These are phyloP conservation scores for Claviceps fusiformis DNA, from an alignment of 2,329 filamentous ascomycete genomes.

Conservation along the genomic window DNA sequence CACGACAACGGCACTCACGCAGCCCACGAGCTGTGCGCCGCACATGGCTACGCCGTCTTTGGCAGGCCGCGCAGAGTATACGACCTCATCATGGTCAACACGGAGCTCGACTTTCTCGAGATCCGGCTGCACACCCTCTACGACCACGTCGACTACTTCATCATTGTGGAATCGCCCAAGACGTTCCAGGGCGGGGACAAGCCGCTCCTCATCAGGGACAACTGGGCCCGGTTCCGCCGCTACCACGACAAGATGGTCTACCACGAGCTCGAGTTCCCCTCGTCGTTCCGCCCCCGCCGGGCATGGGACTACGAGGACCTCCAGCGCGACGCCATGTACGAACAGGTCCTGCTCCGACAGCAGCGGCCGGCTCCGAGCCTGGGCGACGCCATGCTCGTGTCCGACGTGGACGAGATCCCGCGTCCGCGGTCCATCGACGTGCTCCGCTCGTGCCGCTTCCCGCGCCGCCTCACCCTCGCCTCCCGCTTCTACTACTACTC, in stretches of 20 bases:
- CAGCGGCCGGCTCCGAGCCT: conserved; percentile 25
- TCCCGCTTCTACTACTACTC: conserved; percentile 44
- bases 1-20: too few species aligned
- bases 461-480: conserved; percentile 36
- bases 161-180: conserved; percentile 44
- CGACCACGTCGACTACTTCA: conserved; percentile 48
- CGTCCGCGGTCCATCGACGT: conserved; percentile 34
- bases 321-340: conserved; percentile 42
- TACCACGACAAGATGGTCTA: conserved; percentile 50
- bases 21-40: conserved; percentile 15
- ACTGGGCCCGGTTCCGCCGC: conserved; percentile 34
- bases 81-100: conserved; percentile 49
- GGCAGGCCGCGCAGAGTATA: conserved; percentile 18
- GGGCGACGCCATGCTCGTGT: conserved; percentile 44
- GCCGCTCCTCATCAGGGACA: conserved; percentile 36
- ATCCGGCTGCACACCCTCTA: conserved; percentile 46
- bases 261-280: conserved; percentile 35
- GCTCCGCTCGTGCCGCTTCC: conserved; percentile 37
- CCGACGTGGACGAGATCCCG: conserved; percentile 48
- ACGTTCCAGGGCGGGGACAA: conserved; percentile 47
- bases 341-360: conserved; percentile 39
- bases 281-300: conserved; percentile 21
- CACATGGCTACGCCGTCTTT: conserved; percentile 19
- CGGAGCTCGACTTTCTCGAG: conserved; percentile 52
- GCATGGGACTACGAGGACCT: conserved; percentile 39